Conservation (phyloP, 768 basidiomycete genomes). For the Artomyces pyxidatus region DNA sequence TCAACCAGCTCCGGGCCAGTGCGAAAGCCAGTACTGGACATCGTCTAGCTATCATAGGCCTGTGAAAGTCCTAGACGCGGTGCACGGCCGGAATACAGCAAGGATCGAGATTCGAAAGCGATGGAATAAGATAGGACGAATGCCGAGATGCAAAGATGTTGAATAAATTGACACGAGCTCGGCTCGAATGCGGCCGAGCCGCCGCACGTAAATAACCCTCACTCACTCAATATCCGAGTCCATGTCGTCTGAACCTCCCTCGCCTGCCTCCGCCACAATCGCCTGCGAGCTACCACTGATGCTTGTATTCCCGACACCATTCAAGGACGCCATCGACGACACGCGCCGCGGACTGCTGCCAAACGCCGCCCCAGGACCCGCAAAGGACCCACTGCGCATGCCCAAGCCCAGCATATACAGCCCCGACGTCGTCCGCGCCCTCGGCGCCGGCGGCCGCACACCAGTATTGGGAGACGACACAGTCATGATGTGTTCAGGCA, state of each 20-base stretch:
- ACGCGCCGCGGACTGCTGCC: background rate
- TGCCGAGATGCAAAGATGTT: background rate
- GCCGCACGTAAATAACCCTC: background rate
- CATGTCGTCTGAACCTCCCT: background rate
- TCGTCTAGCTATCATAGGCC: background rate
- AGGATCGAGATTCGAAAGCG: no score
- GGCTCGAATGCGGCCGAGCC: background rate
- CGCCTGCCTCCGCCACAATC: background rate
- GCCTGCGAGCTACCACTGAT: no score
- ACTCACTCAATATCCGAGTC: background rate
- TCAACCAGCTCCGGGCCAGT: background rate
- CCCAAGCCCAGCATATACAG: constrained; percentile 62
- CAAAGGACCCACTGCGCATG: constrained; percentile 30
- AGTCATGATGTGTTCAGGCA: constrained; percentile 36
- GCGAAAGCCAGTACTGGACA: background rate
- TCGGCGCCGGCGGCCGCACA: constrained; percentile 21
- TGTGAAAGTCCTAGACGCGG: no score
- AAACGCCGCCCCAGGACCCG: background rate
- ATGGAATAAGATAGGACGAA: no score
- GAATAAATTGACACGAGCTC: background rate
- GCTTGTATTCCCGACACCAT: background rate
- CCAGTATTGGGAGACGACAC: constrained; percentile 9
- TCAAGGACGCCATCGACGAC: background rate
- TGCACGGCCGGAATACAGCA: no score
- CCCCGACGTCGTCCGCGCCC: constrained; percentile 45